Evolutionary conservation across 306 rosid genomes (phyloP), one percentile per base, ranked within the genome.

Genomic region (Rosa multiflora): DNA sequence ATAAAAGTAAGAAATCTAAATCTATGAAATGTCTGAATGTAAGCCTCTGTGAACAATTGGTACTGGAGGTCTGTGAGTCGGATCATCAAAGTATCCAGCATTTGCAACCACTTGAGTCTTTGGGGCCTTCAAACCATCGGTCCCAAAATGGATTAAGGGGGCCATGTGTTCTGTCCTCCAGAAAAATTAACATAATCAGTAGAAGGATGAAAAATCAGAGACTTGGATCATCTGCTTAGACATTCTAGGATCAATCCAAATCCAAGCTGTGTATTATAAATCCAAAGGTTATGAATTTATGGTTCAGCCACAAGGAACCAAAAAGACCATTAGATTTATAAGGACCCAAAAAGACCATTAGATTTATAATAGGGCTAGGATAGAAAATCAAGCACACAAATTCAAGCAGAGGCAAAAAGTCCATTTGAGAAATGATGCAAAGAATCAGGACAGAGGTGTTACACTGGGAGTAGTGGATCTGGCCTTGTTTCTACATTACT

Each of bases 121-220:
- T 91, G 3, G 91, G 93, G 2, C 96, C 97, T 85, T 96, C 99
- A 71, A 96, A 96, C 99, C 99, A 96, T 79, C 94, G 84, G 84
- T 96, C 99, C 98, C 99, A 96, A 11, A 78, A 55, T 32, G 93
- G 90, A 86, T 83, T 96, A 51, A 89, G 6, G 20, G 98, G 99
- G 74, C 97, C 97, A 26, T 46, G 74, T 43, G 97, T 90, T 80
- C 99, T 96, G 91, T 64, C 67, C 77, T 82, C 59, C 66, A 79
- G 10, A 48, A 52, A 20, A 70, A 17, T 55, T 78, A 72, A 80
- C 44, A 62, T 74, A 21, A 78, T 40, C 63, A 81, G 78, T 69
- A 72, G 20, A 10, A 26, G 23, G 11, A n/a, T n/a, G 3, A 7
- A 9, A 42, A 81, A 42, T 7, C 46, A 66, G 15, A 37, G 70